Conservation (phyloP, 257 asterid species). For the Fraxinus cuspidata region DNA sequence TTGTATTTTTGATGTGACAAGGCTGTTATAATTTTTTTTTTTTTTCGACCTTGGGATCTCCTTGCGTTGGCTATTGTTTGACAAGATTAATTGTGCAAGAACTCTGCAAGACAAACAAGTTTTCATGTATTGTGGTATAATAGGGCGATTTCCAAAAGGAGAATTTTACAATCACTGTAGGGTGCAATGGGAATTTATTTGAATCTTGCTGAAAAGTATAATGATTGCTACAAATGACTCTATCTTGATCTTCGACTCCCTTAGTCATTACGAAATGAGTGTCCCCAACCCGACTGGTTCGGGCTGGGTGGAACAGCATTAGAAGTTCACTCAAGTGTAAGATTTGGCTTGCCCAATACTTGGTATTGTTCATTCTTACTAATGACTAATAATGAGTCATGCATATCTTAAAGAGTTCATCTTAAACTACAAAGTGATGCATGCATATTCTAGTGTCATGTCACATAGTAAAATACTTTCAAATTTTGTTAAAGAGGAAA, state of each 20-base stretch:
- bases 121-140: constrained; percentile 18
- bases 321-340: too few relatives aligned
- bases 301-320: background rate
- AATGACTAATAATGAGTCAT: too few relatives aligned
- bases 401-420: too few relatives aligned
- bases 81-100: constrained; percentile 1
- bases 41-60: background rate
- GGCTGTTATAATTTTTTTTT: constrained; percentile 1
- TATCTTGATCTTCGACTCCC: background rate
- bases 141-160: constrained; percentile 8
- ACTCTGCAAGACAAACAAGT: background rate
- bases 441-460: too few relatives aligned
- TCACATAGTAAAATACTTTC: too few relatives aligned
- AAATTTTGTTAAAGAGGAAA: too few relatives aligned
- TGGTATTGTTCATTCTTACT: too few relatives aligned
- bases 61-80: constrained; percentile 29
- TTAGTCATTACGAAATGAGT: background rate
- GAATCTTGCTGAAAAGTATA: background rate
- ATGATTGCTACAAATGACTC: background rate
- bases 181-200: background rate
- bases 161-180: background rate
- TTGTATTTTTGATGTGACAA: constrained; percentile 17
- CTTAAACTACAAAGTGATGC: too few relatives aligned
- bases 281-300: background rate
- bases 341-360: too few relatives aligned